phyloP scores from a whole-genome alignment of 371 early-diverging fungal species.

The Antonospora locustae region DNA sequence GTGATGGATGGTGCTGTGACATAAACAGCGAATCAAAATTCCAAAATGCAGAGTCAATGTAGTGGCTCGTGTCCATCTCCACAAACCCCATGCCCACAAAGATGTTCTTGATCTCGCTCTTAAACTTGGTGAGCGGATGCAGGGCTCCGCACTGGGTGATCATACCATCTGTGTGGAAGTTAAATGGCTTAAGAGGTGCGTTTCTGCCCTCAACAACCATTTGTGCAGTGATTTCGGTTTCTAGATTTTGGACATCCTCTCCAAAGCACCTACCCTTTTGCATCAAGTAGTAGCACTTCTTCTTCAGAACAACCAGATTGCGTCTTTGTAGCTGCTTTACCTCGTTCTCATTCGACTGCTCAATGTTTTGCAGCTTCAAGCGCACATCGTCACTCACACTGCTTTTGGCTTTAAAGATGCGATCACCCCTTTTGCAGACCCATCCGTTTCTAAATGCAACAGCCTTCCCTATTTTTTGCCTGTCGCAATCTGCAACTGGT shows the following conservation, averaged over 20 bases:
- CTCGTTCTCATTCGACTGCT: conserved; percentile 7
- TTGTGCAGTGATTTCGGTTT: conserved; percentile 47
- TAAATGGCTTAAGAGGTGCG: conserved; percentile 84
- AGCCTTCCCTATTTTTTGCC: conserved; percentile 22
- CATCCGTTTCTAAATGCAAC: conserved; percentile 48
- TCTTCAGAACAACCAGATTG: conserved; percentile 37
- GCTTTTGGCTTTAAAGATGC: conserved; percentile 14
- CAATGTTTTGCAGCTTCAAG: conserved; percentile 3
- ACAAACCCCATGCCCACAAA: conserved; percentile 94
- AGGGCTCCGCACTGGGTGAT: conserved; percentile 72
- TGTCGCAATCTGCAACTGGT: not conserved
- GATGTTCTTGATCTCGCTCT: conserved; percentile 90
- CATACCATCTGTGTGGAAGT: conserved; percentile 77
- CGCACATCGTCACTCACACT: conserved; percentile 17
- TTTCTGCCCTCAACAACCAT: conserved; percentile 64
- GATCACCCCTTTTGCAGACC: conserved; percentile 32
- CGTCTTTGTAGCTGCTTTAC: conserved; percentile 43
- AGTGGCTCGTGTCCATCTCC: conserved; percentile 95
- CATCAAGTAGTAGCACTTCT: conserved; percentile 39
- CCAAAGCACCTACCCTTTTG: conserved; percentile 38
- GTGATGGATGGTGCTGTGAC: conserved; percentile 96
- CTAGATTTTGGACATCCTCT: not conserved
- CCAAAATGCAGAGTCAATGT: conserved; percentile 97
- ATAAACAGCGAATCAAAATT: conserved; percentile 98
- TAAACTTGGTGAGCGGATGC: conserved; percentile 94